Conservation (phyloP, 1,139 yeast genomes). For the Pichia sp. region DNA sequence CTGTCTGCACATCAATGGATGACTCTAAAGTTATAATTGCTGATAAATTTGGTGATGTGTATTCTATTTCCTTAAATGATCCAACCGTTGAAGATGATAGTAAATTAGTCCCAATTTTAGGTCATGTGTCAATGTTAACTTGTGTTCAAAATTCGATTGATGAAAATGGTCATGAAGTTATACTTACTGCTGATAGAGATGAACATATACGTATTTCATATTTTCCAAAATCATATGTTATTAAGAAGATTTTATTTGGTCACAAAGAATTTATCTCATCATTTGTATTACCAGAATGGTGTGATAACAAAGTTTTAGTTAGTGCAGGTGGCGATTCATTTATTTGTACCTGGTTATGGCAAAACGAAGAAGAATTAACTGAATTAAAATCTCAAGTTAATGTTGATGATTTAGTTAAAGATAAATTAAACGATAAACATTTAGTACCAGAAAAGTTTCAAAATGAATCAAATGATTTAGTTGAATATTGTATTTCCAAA, state of each 20-base stretch:
- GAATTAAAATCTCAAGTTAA: slow-evolving; percentile 44
- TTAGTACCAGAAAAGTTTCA: slow-evolving; percentile 63
- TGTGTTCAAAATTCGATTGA: slow-evolving; percentile 45
- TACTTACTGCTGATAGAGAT: slow-evolving; percentile 87
- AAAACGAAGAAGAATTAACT: slow-evolving; percentile 23
- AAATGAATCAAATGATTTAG: slow-evolving; percentile 41
- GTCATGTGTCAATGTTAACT: slow-evolving; percentile 95
- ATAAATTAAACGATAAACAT: slow-evolving; percentile 50
- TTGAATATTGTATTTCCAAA: slow-evolving; percentile 50
- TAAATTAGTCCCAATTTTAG: slow-evolving; percentile 60
- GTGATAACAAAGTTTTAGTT: slow-evolving; percentile 41
- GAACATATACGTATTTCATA: slow-evolving; percentile 89
- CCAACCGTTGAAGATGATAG: slow-evolving; percentile 35
- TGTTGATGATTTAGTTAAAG: slow-evolving; percentile 40
- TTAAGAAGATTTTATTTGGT: slow-evolving; percentile 81
- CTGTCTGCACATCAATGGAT: slow-evolving; percentile 55
- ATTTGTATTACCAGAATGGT: slow-evolving; percentile 47
- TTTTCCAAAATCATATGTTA: slow-evolving; percentile 71
- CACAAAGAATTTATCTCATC: slow-evolving; percentile 77
- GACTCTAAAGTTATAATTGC: slow-evolving; percentile 58
- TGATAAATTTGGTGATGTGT: slow-evolving; percentile 98
- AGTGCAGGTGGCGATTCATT: slow-evolving; percentile 90
- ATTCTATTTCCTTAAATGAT: slow-evolving; percentile 40
- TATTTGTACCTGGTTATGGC: slow-evolving; percentile 69
- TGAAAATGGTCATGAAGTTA: slow-evolving; percentile 40